phyloP scores from a whole-genome alignment of 306 rosid species.

The Rosa rugosa region DNA sequence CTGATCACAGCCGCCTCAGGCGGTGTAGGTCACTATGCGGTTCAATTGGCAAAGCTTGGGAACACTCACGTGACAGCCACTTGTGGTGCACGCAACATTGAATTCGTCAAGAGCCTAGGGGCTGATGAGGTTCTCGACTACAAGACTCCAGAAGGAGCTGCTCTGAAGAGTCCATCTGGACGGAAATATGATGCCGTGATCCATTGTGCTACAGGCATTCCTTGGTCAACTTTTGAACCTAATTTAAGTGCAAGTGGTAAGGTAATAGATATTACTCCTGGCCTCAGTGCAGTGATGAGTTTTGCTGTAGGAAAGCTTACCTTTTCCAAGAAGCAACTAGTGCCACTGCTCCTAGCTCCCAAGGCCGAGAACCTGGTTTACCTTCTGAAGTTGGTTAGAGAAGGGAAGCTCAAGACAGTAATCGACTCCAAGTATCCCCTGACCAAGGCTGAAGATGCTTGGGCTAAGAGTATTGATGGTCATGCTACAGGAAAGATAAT shows the following conservation, averaged over 20 bases:
- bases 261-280: conserved; percentile 71
- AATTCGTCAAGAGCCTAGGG: conserved; percentile 62
- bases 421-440: conserved; percentile 67
- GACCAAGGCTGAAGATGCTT: conserved; percentile 56
- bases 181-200: conserved; percentile 66
- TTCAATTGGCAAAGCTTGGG: conserved; percentile 80
- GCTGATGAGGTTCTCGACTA: conserved; percentile 88
- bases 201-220: conserved; percentile 59
- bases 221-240: conserved; percentile 83
- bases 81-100: conserved; percentile 70
- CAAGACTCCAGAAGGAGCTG: conserved; percentile 67
- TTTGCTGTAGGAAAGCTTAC: conserved; percentile 61
- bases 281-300: conserved; percentile 32
- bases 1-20: conserved; percentile 88
- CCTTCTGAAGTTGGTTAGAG: conserved; percentile 61
- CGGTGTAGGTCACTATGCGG: conserved; percentile 79
- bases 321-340: conserved; percentile 62
- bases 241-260: conserved; percentile 57
- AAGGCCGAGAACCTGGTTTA: conserved; percentile 49
- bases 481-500: conserved; percentile 90
- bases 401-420: conserved; percentile 66
- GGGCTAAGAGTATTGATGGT: conserved; percentile 74
- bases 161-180: conserved; percentile 68
- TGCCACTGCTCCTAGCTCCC: conserved; percentile 59
- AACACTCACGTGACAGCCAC: conserved; percentile 84